phyloP scores from a whole-genome alignment of 495 filamentous ascomycete genomes.

The Cercophora sp. region DNA sequence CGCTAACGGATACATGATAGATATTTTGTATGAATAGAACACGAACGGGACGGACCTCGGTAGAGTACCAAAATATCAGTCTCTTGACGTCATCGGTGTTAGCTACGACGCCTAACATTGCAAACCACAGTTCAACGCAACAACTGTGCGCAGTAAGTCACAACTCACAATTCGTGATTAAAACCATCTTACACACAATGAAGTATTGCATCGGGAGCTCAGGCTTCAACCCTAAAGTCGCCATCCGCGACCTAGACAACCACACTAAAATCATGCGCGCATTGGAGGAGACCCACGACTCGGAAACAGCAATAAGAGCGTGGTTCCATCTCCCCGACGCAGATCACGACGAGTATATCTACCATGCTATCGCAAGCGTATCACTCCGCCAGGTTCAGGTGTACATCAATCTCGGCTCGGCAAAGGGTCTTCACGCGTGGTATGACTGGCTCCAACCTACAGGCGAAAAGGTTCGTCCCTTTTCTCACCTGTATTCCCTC shows the following conservation, averaged over 20 bases:
- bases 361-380: conserved; percentile 52
- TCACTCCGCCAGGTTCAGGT: conserved; percentile 51
- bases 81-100: no score
- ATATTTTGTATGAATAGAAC: not conserved
- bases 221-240: conserved; percentile 10
- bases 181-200: no score
- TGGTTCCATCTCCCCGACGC: conserved; percentile 46
- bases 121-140: no score
- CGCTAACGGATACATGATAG: conserved; percentile 1
- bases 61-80: no score
- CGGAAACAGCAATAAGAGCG: conserved; percentile 45
- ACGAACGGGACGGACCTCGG: no score
- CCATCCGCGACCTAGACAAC: conserved; percentile 10
- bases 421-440: conserved; percentile 40
- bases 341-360: conserved; percentile 54
- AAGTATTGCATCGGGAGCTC: conserved; percentile 11
- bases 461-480: conserved; percentile 20
- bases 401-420: conserved; percentile 41
- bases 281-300: conserved; percentile 37
- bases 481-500: not conserved
- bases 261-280: conserved; percentile 19
- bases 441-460: conserved; percentile 34
- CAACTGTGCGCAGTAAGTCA: no score
- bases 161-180: no score
- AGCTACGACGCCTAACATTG: no score